These are phyloP conservation scores for Wakefieldia striispora DNA, from an alignment of 768 basidiomycete species.

Conservation along the genomic window DNA sequence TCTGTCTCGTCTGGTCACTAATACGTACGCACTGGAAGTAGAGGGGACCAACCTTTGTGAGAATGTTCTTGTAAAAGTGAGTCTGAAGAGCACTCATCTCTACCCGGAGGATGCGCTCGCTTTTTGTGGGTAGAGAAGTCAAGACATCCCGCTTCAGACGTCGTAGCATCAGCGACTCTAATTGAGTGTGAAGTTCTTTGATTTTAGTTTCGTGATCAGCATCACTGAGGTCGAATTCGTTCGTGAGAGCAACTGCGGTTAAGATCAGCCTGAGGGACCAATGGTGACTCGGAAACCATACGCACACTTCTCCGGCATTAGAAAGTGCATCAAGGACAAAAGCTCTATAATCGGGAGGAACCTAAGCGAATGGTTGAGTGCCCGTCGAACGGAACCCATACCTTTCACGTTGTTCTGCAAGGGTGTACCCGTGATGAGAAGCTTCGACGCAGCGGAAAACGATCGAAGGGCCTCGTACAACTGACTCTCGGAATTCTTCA, in stretches of 20 bases:
- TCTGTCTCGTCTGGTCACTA: constrained; percentile 44
- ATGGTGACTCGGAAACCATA: background rate
- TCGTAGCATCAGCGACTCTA: constrained; percentile 92
- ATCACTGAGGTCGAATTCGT: constrained; percentile 94
- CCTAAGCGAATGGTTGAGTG: constrained; percentile 8
- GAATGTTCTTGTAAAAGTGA: constrained; percentile 98
- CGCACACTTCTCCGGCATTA: constrained; percentile 97
- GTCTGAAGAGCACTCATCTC: constrained; percentile 97
- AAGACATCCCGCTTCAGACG: constrained; percentile 95
- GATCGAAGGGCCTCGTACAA: constrained; percentile 90
- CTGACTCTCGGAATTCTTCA: constrained; percentile 98
- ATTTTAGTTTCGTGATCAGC: constrained; percentile 93
- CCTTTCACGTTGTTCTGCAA: constrained; percentile 99
- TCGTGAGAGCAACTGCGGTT: constrained; percentile 76
- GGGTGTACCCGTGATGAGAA: constrained; percentile 97
- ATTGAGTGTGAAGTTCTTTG: constrained; percentile 90
- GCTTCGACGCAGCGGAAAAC: constrained; percentile 87
- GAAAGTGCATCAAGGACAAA: constrained; percentile 96
- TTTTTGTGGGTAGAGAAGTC: constrained; percentile 95
- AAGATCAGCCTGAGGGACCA: constrained; percentile 8
- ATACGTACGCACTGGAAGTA: background rate
- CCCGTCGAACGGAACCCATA: constrained; percentile 32
- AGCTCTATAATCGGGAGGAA: constrained; percentile 56
- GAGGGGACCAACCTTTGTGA: constrained; percentile 66
- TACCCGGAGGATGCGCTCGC: constrained; percentile 94